Percentiles rank a stretch among this genome's conserved stretches.
phyloP scores from a whole-genome alignment of 2,329 filamentous ascomycete species.

The Xylaria hypoxylon region DNA sequence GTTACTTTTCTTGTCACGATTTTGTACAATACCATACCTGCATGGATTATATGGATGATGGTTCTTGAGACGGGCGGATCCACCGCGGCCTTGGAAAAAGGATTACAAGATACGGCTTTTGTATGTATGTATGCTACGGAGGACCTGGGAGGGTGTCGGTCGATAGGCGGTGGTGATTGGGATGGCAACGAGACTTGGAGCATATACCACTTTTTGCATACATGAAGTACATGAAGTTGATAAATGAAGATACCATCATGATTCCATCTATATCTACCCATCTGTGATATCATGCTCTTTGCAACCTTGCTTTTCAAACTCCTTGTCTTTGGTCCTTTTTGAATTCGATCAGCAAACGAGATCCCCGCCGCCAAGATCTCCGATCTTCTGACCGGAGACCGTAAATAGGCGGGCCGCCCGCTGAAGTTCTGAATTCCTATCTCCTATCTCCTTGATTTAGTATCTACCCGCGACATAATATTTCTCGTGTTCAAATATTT shows the following conservation, averaged over 20 bases:
- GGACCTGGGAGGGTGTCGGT: constrained; percentile 13
- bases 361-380: constrained; percentile 18
- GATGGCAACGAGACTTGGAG: constrained; percentile 24
- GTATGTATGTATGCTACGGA: constrained; percentile 32
- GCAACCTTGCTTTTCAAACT: neutral
- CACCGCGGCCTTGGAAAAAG: constrained; percentile 29
- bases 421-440: constrained; percentile 29
- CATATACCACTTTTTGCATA: constrained; percentile 34
- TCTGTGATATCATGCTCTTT: neutral
- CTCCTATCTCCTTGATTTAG: constrained; percentile 1
- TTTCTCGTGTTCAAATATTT: neutral
- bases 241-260: constrained; percentile 28
- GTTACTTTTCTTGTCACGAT: constrained; percentile 28
- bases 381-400: constrained; percentile 20
- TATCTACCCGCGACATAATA: constrained; percentile 9
- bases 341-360: neutral
- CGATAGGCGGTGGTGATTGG: constrained; percentile 20
- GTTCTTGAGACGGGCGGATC: constrained; percentile 28
- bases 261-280: constrained; percentile 17
- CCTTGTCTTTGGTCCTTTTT: neutral
- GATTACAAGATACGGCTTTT: constrained; percentile 35
- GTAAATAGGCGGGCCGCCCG: constrained; percentile 33
- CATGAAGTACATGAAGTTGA: constrained; percentile 21
- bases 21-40: constrained; percentile 35
- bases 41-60: constrained; percentile 39